phyloP scores from a whole-genome alignment of 1,284 basidiomycete species.

The Hortiboletus rubellus region DNA sequence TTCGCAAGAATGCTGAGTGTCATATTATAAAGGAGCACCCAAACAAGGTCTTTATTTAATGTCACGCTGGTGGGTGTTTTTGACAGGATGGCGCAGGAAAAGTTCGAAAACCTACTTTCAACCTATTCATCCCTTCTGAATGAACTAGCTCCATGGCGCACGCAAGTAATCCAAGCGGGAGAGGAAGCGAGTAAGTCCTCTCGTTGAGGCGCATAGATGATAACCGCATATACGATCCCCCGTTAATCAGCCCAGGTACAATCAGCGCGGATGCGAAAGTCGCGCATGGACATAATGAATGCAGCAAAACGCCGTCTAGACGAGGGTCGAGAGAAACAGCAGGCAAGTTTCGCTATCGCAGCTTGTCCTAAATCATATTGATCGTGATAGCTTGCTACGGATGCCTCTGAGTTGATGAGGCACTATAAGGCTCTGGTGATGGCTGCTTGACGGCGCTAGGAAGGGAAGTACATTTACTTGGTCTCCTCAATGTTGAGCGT shows the following conservation, averaged over 20 bases:
- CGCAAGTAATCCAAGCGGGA: constrained; percentile 37
- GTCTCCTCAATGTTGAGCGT: background rate
- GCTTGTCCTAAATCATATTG: background rate
- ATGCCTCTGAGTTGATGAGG: constrained; percentile 45
- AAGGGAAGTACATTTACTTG: background rate
- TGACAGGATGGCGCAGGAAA: constrained; percentile 33
- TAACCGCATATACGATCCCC: constrained; percentile 9
- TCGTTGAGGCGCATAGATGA: background rate
- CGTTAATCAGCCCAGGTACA: constrained; percentile 38
- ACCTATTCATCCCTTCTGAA: constrained; percentile 37
- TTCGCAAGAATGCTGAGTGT: constrained; percentile 11
- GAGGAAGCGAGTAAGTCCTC: constrained; percentile 39
- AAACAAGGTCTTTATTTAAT: constrained; percentile 19
- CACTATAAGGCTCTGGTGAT: constrained; percentile 45
- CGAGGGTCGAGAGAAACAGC: constrained; percentile 44
- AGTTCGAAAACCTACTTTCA: constrained; percentile 33
- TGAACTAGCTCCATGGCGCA: constrained; percentile 38
- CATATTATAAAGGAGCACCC: constrained; percentile 10
- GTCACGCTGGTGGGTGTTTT: background rate
- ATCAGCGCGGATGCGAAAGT: constrained; percentile 34
- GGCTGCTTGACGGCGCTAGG: constrained; percentile 15
- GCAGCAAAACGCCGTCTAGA: constrained; percentile 40
- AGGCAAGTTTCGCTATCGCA: constrained; percentile 25
- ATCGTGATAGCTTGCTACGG: constrained; percentile 38
- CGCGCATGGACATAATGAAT: constrained; percentile 39